Evolutionary conservation across 352 stramenopile genomes (phyloP).

Genomic region (Pythium periplocum): DNA sequence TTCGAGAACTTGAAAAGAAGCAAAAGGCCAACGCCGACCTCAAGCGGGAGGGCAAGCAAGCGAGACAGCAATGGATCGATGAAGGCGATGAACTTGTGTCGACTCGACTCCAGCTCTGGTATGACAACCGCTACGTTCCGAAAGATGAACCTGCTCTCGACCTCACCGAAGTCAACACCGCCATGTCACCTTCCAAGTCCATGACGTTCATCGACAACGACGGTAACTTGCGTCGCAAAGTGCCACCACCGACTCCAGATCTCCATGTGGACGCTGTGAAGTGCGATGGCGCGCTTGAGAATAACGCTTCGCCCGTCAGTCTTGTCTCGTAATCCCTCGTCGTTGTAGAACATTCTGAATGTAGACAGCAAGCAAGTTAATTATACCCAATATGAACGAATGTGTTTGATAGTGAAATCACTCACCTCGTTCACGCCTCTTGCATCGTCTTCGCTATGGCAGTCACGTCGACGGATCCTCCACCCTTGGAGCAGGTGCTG

Average conservation of each 20-base stretch:
- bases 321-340: no score
- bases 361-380: no score
- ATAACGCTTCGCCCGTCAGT: no score
- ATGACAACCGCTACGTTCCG: constrained; percentile 21
- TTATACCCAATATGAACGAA: no score
- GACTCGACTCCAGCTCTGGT: constrained; percentile 24
- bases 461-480: no score
- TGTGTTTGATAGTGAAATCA: no score
- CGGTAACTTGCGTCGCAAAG: constrained; percentile 39
- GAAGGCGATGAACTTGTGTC: constrained; percentile 27
- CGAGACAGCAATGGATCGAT: constrained; percentile 25
- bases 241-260: background rate
- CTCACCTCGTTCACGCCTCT: no score
- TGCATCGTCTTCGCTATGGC: no score
- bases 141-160: constrained; percentile 17
- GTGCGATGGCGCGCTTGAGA: no score
- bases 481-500: constrained; percentile 6
- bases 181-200: constrained; percentile 27
- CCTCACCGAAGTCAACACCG: constrained; percentile 33
- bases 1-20: constrained; percentile 12
- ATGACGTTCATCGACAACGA: constrained; percentile 40
- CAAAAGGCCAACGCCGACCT: constrained; percentile 23
- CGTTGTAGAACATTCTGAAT: no score
- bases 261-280: no score
- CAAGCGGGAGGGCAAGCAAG: constrained; percentile 27